phyloP scores from a whole-genome alignment of 441 rosid species.

The Manihot esculenta region DNA sequence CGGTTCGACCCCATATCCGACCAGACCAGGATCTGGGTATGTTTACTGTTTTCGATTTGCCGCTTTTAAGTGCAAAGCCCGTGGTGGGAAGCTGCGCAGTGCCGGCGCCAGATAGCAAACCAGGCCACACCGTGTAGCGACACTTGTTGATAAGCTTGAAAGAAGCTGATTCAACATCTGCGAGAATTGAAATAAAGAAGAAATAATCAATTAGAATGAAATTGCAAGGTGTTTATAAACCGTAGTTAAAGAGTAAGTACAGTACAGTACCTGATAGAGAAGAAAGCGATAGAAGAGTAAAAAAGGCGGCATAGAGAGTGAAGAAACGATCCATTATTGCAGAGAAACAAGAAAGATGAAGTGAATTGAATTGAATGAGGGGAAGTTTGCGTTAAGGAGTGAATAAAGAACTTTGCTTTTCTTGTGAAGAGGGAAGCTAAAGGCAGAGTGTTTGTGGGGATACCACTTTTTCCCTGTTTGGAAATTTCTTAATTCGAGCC shows the following conservation, averaged over 20 bases:
- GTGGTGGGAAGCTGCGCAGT: conserved; percentile 65
- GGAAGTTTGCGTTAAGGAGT: neutral
- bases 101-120: conserved; percentile 72
- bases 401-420: conserved; percentile 36
- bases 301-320: conserved; percentile 20
- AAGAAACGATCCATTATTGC: conserved; percentile 36
- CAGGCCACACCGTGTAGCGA: conserved; percentile 80
- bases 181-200: neutral
- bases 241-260: neutral
- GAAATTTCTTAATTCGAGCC: neutral
- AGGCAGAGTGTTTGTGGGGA: neutral
- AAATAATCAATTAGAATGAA: neutral
- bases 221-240: too few relatives aligned
- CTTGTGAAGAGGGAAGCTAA: neutral
- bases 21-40: conserved; percentile 72
- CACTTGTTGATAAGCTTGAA: conserved; percentile 78
- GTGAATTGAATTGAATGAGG: neutral
- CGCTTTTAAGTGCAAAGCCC: conserved; percentile 61
- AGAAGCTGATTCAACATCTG: conserved; percentile 51
- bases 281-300: conserved; percentile 26
- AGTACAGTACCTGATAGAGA: conserved; percentile 40
- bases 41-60: conserved; percentile 48
- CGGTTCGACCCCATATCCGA: conserved; percentile 68
- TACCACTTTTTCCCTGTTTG: neutral
- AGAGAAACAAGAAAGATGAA: neutral